A percentile compares a stretch with the other conserved stretches of the same genome.
These are phyloP conservation scores for Vanilla planifolia DNA, from an alignment of 106 monocot species.

Conservation along the genomic window DNA sequence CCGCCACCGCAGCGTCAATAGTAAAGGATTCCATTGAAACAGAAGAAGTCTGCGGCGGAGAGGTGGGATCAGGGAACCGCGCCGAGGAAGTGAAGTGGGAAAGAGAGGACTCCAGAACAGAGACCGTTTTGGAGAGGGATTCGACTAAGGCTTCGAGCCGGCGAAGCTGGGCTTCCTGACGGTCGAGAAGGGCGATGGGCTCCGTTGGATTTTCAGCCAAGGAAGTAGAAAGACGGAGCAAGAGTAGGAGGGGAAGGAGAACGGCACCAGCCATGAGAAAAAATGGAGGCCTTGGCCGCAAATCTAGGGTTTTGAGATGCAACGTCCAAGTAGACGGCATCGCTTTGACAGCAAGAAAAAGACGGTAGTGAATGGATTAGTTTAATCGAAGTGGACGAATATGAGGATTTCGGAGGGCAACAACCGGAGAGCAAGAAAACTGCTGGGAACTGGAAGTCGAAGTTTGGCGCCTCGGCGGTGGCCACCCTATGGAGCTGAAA, in stretches of 20 bases:
- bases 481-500: neutral
- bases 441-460: neutral
- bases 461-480: neutral
- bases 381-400: neutral
- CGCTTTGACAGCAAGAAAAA: too few species aligned
- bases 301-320: conserved; percentile 5
- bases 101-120: conserved; percentile 41
- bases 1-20: conserved; percentile 13
- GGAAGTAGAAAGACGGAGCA: conserved; percentile 1
- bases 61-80: neutral
- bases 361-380: too few species aligned
- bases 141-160: conserved; percentile 56
- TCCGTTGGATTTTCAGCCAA: neutral
- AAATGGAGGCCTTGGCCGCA: neutral
- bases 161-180: conserved; percentile 60
- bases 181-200: conserved; percentile 30
- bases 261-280: conserved; percentile 2
- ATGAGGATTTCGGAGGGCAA: neutral
- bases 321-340: too few species aligned
- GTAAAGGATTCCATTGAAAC: neutral
- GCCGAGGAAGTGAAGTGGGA: neutral
- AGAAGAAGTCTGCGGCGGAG: neutral
- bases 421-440: neutral
- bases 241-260: conserved; percentile 12
- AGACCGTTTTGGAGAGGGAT: conserved; percentile 45